Base-by-base conservation (phyloP, 2,329 filamentous ascomycete species). In the Aspergillus unguis region DNA sequence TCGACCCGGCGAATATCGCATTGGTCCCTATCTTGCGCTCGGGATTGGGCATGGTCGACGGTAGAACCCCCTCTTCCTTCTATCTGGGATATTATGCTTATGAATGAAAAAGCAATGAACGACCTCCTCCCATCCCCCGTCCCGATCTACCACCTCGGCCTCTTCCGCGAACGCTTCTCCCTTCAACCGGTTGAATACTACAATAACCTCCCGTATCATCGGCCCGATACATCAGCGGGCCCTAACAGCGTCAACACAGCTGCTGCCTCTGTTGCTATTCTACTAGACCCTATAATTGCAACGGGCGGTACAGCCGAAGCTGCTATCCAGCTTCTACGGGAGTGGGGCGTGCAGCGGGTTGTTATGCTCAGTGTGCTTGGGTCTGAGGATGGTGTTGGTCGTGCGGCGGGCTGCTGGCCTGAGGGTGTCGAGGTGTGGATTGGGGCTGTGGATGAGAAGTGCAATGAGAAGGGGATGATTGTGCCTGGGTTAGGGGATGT, bases 161-260 rank as follows among this genome's bases (percentile, higher is more conserved):
- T 97, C 66, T 97, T 92, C 80, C 90, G 92, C 67, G 92, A 96
- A 70, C 90, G 88, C 55, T 84, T 84, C 52, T 92, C 89, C 41
- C 85, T 96, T 52, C 85, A 90, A 65, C 90, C 92, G 3, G 92
- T 96, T 53, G 92, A 96, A 75, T 96, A 96, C 81, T 96, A 96
- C 82, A 96, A 96, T 79, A 96, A 96, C 73, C 85, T 96, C 23
- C 91, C 91, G 28, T 87, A 90, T 74, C 69, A 78, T 36, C 77
- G 62, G 50, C 67, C 57, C 35, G 56, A 64, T 5, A 48, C 57
- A 44, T 33, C 44, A 57, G 68, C 45, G 60, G 72, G 29, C 55
- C 65, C 41, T 60, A 68, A 36, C 49, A 62, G 17, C 42, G 47
- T 60, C 42, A 75, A 75, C 57, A 68, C 72, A 32, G 67, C 74